phyloP scores from a whole-genome alignment of 1,284 basidiomycete species.

The Sporisorium exsertum region DNA sequence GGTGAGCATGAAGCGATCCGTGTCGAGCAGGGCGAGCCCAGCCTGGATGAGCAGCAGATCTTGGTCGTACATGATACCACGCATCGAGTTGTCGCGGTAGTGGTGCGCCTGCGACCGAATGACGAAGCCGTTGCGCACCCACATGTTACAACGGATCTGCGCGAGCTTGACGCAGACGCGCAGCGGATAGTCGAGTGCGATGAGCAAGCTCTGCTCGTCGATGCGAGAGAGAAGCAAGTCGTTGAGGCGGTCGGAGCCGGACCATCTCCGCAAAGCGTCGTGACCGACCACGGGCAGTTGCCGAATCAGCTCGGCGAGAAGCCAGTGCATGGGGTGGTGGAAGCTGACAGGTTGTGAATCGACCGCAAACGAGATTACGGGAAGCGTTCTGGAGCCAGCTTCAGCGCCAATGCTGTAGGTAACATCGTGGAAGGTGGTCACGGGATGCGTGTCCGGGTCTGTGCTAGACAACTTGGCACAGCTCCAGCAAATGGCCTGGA shows the following conservation, averaged over 20 bases:
- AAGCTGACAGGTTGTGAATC: slow-evolving; percentile 75
- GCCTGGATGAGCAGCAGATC: slow-evolving; percentile 92
- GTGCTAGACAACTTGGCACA: slow-evolving; percentile 34
- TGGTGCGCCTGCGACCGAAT: slow-evolving; percentile 96
- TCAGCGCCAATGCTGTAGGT: slow-evolving; percentile 76
- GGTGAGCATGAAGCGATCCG: slow-evolving; percentile 82
- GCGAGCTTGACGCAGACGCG: slow-evolving; percentile 75
- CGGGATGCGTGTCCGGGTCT: slow-evolving; percentile 76
- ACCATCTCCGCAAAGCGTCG: slow-evolving; percentile 26
- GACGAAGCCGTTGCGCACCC: slow-evolving; percentile 96
- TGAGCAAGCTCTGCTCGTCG: slow-evolving; percentile 54
- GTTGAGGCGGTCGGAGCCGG: slow-evolving; percentile 29
- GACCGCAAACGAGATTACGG: slow-evolving; percentile 74
- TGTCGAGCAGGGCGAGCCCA: slow-evolving; percentile 77
- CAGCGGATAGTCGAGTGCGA: slow-evolving; percentile 62
- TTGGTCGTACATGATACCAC: slow-evolving; percentile 96
- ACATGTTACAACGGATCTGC: slow-evolving; percentile 92
- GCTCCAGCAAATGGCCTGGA: slow-evolving; percentile 75
- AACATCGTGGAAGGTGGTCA: slow-evolving; percentile 71
- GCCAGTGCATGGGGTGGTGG: slow-evolving; percentile 92
- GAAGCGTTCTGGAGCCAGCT: slow-evolving; percentile 72
- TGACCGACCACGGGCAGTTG: slow-evolving; percentile 50
- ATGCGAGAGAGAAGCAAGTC: slow-evolving; percentile 40
- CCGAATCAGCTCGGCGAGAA: slow-evolving; percentile 90
- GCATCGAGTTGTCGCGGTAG: slow-evolving; percentile 94